Evolutionary conservation across 2,329 filamentous ascomycete species (phyloP).

Genomic region (Diaporthe amygdali): DNA sequence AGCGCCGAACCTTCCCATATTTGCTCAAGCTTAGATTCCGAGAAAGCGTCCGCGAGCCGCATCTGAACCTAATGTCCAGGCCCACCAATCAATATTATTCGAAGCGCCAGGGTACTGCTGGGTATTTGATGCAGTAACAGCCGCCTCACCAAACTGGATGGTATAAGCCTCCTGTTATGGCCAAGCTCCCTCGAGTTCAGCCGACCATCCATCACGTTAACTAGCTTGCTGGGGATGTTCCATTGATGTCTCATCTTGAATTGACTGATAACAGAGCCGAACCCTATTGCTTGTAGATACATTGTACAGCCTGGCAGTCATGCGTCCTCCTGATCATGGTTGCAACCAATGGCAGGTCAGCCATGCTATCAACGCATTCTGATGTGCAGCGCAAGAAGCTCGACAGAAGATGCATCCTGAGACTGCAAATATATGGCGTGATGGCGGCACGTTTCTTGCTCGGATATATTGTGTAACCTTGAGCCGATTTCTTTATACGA

Average conservation of each 20-base stretch:
- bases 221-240: slow-evolving; percentile 4
- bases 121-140: neutral
- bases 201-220: neutral
- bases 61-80: neutral
- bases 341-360: neutral
- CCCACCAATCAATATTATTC: neutral
- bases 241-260: slow-evolving; percentile 18
- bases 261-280: neutral
- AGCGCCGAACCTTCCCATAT: neutral
- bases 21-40: neutral
- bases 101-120: neutral
- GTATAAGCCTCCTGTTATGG: neutral
- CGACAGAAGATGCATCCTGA: neutral
- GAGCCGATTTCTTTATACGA: neutral
- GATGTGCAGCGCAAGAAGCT: neutral
- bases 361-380: neutral
- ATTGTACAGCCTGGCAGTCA: neutral
- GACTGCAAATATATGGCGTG: neutral
- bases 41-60: neutral
- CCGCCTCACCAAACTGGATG: neutral
- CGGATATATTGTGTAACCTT: neutral
- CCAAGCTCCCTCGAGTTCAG: neutral
- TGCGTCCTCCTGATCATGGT: neutral
- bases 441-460: neutral
- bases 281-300: slow-evolving; percentile 8